Evolutionary conservation across 164 flowering plant genomes (phyloP), one percentile per base, ranked within the genome.

Genomic region (Piper longum): DNA sequence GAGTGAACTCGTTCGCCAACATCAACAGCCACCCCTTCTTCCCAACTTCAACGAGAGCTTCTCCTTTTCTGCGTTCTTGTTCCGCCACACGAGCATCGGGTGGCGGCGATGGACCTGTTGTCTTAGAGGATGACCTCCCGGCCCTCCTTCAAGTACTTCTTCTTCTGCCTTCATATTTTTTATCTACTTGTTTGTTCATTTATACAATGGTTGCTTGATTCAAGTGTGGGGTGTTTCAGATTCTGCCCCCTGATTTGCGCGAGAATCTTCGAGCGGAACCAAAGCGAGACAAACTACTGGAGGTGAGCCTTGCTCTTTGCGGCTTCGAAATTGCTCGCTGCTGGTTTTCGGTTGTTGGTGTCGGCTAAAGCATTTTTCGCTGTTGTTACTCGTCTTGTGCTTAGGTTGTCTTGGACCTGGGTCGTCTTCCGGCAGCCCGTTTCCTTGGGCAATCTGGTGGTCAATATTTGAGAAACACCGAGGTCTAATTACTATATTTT

Each of bases 351-450:
- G 36, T 26, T 26, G 36, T 26, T 26, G 36, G 36, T 26, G 36
- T 26, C 36, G 2, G 36, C 1, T 26, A 2, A 26, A 0, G 36
- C 36, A 26, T 26, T 26, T 26, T 26, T 62, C 11, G 3, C 54
- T 41, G 52, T 4, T 14, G 4, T 12, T 51, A 16, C n/a, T 57
- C 5, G 13, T 57, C 41, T 18, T 57, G 19, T 54, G 16, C 19
- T 16, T 63, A 84, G 91, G 92, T 86, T 56, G 67, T 83, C 60
- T 55, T 86, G 80, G 93, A 86, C 71, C 63, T 86, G 68, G 92
- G 89, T 16, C 80, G 85, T 59, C 70, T 70, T 40, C 87, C 89
- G 4, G 85, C 84, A 71, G 89, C 87, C 56, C 84, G 81, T 60
- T 86, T 83, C 65, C 72, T 78, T 26, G 87, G 84, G 61, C 80